phyloP scores from a whole-genome alignment of 1,284 basidiomycete genomes.

The Ustilago crameri region DNA sequence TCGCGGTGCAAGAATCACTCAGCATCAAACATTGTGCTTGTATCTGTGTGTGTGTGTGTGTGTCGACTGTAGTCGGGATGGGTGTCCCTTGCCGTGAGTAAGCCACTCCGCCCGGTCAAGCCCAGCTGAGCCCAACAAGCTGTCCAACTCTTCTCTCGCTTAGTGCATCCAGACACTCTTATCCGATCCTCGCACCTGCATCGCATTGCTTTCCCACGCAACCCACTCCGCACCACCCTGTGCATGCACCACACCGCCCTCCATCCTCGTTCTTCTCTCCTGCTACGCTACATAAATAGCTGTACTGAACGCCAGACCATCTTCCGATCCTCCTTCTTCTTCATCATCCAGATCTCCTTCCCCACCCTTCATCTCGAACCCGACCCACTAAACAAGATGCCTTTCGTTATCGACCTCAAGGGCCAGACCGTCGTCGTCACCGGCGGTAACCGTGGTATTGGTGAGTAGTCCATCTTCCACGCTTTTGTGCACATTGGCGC shows the following conservation, averaged over 20 bases:
- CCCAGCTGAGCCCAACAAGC: too few species aligned
- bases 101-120: neutral
- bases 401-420: constrained; percentile 52
- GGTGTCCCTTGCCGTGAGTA: too few species aligned
- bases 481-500: too few species aligned
- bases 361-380: neutral
- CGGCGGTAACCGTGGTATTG: constrained; percentile 67
- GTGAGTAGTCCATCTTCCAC: constrained; percentile 30
- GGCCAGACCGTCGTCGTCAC: constrained; percentile 72
- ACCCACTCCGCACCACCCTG: neutral
- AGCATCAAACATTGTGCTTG: too few species aligned
- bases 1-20: too few species aligned
- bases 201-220: constrained; percentile 3
- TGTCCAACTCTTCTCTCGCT: neutral
- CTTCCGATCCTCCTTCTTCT: neutral
- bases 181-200: constrained; percentile 11
- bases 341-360: neutral
- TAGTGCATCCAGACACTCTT: neutral
- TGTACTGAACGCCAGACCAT: neutral
- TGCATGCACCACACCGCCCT: too few species aligned
- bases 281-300: neutral
- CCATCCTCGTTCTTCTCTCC: neutral
- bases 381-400: constrained; percentile 22
- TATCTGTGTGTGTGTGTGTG: too few species aligned
- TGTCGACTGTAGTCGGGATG: too few species aligned